Conservation (phyloP, 192 early-diverging fungal species). For the Podila clonocystis region DNA sequence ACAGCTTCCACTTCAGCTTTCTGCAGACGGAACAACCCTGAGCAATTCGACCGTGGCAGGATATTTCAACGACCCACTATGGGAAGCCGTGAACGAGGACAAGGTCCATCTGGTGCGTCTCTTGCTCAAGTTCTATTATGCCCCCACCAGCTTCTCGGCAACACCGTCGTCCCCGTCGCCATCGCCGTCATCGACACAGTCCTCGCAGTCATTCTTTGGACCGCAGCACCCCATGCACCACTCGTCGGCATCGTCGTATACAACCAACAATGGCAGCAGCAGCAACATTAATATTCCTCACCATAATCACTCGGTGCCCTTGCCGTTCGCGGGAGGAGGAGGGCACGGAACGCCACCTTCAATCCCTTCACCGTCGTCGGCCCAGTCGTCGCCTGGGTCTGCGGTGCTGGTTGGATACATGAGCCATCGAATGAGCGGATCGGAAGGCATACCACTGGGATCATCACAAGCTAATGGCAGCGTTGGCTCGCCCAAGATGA, state of each 20-base stretch:
- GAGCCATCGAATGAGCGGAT: constrained; percentile 16
- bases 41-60: not conserved
- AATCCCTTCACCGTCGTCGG: constrained; percentile 48
- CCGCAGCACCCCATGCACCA: constrained; percentile 38
- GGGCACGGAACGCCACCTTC: constrained; percentile 45
- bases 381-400: constrained; percentile 42
- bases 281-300: constrained; percentile 43
- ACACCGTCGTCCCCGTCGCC: constrained; percentile 46
- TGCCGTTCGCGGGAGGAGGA: constrained; percentile 34
- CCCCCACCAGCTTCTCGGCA: constrained; percentile 41
- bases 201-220: constrained; percentile 50
- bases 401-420: constrained; percentile 36
- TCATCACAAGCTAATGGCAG: constrained; percentile 2
- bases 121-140: constrained; percentile 48
- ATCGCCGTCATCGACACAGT: constrained; percentile 44
- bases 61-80: constrained; percentile 38
- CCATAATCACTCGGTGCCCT: constrained; percentile 34
- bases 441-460: not conserved
- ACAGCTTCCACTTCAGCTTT: not conserved
- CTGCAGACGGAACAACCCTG: constrained; percentile 6
- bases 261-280: constrained; percentile 47
- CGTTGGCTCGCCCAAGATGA: constrained; percentile 27
- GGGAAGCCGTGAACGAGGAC: constrained; percentile 51
- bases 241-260: constrained; percentile 40
- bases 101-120: constrained; percentile 45